Base-by-base conservation (phyloP, 208 protist species). In the Leishmania arabica region DNA sequence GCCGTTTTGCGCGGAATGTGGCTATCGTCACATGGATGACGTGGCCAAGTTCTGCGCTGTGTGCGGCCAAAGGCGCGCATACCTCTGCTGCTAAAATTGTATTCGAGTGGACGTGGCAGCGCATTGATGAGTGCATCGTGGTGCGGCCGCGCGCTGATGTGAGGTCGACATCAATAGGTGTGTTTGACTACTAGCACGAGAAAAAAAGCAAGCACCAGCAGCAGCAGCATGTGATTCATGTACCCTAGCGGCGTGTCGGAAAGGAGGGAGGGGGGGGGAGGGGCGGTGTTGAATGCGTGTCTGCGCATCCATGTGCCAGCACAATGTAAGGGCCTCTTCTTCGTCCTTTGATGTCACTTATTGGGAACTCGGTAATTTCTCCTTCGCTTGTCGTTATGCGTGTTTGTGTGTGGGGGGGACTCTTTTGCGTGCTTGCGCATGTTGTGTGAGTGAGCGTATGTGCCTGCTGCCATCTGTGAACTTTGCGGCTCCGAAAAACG, bases 21-120 rank as follows among this genome's bases (percentile, higher is more conserved):
- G 94, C 5, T 83, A 94, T 78, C 78, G 80, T 9, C 91, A 97
- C 79, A 75, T 95, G 72, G 84, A 93, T 56, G 89, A 92, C 21
- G 78, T 76, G 17, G 92, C 90, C 2, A 96, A 95, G 77, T 97
- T 96, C 83, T 97, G 94, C 82, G 92, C 91, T 40, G 91, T 92
- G 77, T 97, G 94, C 53, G 94, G 94, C 31, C 90, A 92, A 64
- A 92, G 90, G 71, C 89, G 92, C 34, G 89, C 86, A 19, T 78
- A 69, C 15, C 31, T 92, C 11, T 88, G 21, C 78, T 82, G 51
- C 19, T 82, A 13, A 75, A 76, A 53, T 51, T 1, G 2, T 34
- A n/a, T 21, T 51, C 0, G 45, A 1, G 5, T 51, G 13, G 9
- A 37, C 4, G 37, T 37, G 11, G 45, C 45, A 45, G 69, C n/a